phyloP scores from a whole-genome alignment of 2,329 filamentous ascomycete species.

The Botrytis porri region DNA sequence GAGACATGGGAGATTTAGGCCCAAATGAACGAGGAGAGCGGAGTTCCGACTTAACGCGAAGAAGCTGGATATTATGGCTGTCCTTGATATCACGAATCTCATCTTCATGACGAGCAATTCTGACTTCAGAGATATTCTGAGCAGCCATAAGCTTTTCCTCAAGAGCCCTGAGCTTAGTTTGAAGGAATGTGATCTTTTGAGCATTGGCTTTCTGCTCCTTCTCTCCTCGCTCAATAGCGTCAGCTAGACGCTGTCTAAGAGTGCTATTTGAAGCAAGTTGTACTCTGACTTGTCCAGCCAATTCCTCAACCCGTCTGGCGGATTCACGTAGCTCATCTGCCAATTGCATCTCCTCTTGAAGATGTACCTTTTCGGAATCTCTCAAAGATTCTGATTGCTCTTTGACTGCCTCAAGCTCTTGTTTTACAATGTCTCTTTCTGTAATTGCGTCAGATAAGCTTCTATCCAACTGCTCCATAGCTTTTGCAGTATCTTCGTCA shows the following conservation, averaged over 20 bases:
- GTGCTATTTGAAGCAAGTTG: slow-evolving; percentile 77
- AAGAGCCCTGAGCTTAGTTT: slow-evolving; percentile 73
- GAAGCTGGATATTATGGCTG: slow-evolving; percentile 72
- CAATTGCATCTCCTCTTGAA: slow-evolving; percentile 61
- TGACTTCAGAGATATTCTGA: slow-evolving; percentile 83
- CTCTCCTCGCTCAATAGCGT: slow-evolving; percentile 81
- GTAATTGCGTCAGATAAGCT: slow-evolving; percentile 66
- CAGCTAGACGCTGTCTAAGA: slow-evolving; percentile 71
- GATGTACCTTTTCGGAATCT: slow-evolving; percentile 52
- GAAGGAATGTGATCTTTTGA: slow-evolving; percentile 77
- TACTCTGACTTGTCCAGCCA: slow-evolving; percentile 73
- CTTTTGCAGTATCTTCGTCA: slow-evolving; percentile 60
- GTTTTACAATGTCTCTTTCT: slow-evolving; percentile 69
- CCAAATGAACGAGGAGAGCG: slow-evolving; percentile 51
- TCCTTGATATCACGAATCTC: slow-evolving; percentile 75
- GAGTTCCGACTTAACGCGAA: slow-evolving; percentile 61
- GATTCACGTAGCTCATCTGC: slow-evolving; percentile 70
- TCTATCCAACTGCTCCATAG: slow-evolving; percentile 63
- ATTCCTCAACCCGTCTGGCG: slow-evolving; percentile 72
- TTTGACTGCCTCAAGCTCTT: slow-evolving; percentile 61
- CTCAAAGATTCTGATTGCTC: slow-evolving; percentile 58
- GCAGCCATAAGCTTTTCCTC: slow-evolving; percentile 82
- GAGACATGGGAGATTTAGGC: slow-evolving; percentile 59
- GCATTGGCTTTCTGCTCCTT: slow-evolving; percentile 77
- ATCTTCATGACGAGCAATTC: slow-evolving; percentile 79